Conservation (phyloP, 164 flowering plant genomes). For the Litsea cubeba region DNA sequence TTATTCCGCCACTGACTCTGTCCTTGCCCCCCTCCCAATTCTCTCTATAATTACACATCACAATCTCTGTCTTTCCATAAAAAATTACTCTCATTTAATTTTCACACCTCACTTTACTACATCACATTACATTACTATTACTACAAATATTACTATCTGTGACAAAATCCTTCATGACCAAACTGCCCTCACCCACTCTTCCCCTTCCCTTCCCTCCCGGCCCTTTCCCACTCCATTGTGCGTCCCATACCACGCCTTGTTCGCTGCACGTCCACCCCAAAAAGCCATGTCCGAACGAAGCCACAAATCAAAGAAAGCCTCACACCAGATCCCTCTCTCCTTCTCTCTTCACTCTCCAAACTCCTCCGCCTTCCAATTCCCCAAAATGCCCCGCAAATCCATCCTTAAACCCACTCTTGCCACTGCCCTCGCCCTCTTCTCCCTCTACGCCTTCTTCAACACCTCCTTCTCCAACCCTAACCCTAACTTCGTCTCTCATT, state of each 20-base stretch:
- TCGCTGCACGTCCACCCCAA: neutral
- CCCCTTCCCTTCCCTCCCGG: neutral
- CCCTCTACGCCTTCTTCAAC: constrained; percentile 41
- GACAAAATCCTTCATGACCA: neutral
- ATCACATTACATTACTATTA: too few species aligned
- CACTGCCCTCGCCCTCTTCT: constrained; percentile 26
- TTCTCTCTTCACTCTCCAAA: neutral
- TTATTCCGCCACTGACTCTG: too few species aligned
- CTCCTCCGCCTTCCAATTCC: neutral
- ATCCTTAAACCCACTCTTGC: constrained; percentile 38
- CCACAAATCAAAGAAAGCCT: neutral
- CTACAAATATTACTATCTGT: too few species aligned
- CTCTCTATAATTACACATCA: too few species aligned
- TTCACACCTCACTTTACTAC: too few species aligned
- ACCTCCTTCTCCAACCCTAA: constrained; percentile 21
- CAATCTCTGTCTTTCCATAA: too few species aligned
- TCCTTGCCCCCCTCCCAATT: too few species aligned
- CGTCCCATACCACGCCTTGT: too few species aligned
- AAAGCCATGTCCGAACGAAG: constrained; percentile 6
- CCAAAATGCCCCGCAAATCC: constrained; percentile 8
- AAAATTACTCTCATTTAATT: too few species aligned
- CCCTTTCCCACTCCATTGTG: neutral
- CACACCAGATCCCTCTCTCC: neutral
- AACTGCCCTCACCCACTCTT: neutral
- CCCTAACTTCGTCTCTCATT: too few species aligned